These are phyloP conservation scores for Saturnispora serradocipensis DNA, from an alignment of 805 yeast species.

Conservation along the genomic window DNA sequence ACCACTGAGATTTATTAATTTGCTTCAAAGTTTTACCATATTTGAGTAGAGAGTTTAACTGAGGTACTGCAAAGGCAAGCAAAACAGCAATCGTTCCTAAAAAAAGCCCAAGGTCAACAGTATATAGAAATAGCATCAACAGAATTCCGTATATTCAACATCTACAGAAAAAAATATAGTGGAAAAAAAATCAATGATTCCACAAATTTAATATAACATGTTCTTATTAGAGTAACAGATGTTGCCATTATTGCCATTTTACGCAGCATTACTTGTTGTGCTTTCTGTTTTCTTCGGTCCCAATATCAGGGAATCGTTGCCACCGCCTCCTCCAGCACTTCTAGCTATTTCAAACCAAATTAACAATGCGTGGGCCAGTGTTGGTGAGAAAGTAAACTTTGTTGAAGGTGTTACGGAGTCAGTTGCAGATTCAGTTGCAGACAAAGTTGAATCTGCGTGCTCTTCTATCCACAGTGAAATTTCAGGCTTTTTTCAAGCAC, in stretches of 20 bases:
- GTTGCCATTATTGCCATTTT: constrained; percentile 10
- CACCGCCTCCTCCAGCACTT: constrained; percentile 2
- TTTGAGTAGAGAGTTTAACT: constrained; percentile 7
- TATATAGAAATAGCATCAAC: background rate
- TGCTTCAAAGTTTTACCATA: constrained; percentile 15
- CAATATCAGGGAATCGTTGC: background rate
- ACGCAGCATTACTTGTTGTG: constrained; percentile 6
- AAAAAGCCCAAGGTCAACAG: background rate
- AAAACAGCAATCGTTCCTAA: constrained; percentile 8
- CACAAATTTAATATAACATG: background rate
- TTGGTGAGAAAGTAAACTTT: background rate
- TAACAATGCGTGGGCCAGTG: background rate
- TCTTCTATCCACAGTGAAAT: background rate
- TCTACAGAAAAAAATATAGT: background rate
- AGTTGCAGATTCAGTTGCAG: background rate
- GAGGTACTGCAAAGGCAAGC: constrained; percentile 7
- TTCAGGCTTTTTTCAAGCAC: constrained; percentile 1
- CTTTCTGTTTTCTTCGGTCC: constrained; percentile 9
- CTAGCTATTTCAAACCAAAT: background rate
- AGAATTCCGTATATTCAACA: background rate
- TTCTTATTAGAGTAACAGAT: background rate
- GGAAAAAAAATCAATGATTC: background rate
- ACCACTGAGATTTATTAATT: background rate
- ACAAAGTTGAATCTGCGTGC: background rate
- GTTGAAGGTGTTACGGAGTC: constrained; percentile 1